phyloP scores from a whole-genome alignment of 371 early-diverging fungal species.

The Lichtheimia corymbifera region DNA sequence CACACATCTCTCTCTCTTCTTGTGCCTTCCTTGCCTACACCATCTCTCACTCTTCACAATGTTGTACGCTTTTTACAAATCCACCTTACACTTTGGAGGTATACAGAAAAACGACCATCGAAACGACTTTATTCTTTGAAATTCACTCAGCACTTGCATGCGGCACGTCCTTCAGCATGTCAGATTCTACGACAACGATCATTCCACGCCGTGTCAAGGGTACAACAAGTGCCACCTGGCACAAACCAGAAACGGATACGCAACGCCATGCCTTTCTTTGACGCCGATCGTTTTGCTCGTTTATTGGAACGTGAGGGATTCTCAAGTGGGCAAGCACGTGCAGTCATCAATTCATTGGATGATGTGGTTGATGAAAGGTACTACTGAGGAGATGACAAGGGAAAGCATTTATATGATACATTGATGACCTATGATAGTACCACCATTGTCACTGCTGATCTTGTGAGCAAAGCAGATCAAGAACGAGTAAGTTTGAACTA shows the following conservation, averaged over 20 bases:
- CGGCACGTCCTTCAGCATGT: neutral
- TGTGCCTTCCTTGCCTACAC: too few species aligned
- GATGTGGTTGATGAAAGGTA: constrained; percentile 84
- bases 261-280: constrained; percentile 58
- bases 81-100: neutral
- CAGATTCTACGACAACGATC: constrained; percentile 2
- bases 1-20: too few species aligned
- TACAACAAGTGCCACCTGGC: neutral
- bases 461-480: constrained; percentile 83
- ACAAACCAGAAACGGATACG: constrained; percentile 14
- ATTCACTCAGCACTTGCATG: neutral
- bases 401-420: neutral
- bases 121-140: too few species aligned
- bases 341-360: constrained; percentile 74
- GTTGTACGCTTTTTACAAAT: neutral
- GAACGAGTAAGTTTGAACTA: constrained; percentile 57
- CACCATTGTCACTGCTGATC: constrained; percentile 58
- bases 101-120: neutral
- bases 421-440: constrained; percentile 30
- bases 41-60: neutral
- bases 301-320: constrained; percentile 81
- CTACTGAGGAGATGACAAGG: neutral
- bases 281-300: constrained; percentile 75
- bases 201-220: neutral
- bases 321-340: constrained; percentile 68